Percentiles rank a stretch among this genome's conserved stretches.
phyloP scores from a whole-genome alignment of 768 basidiomycete species.

The Coprinellus aureogranulatus region DNA sequence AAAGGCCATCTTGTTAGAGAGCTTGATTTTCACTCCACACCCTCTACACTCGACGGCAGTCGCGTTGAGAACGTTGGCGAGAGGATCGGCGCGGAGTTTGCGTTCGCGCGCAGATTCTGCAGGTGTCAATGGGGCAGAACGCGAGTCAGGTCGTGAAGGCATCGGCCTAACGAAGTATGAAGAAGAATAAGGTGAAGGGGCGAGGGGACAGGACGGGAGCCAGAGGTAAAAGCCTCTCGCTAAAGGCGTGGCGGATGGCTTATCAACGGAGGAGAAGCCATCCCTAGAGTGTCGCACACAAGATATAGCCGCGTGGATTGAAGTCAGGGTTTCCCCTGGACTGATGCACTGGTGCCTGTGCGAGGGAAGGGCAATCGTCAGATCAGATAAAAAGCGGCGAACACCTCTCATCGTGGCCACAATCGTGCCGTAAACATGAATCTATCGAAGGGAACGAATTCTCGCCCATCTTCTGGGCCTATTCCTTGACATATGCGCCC shows the following conservation, averaged over 20 bases:
- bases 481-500: neutral
- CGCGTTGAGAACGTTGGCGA: slow-evolving; percentile 50
- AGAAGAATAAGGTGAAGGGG: neutral
- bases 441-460: too few relatives aligned
- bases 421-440: too few relatives aligned
- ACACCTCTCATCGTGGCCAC: neutral
- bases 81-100: slow-evolving; percentile 48
- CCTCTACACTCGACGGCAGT: slow-evolving; percentile 52
- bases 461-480: too few relatives aligned
- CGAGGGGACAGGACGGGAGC: neutral
- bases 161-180: neutral
- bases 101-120: too few relatives aligned
- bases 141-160: too few relatives aligned
- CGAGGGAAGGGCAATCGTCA: neutral
- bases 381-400: slow-evolving; percentile 3
- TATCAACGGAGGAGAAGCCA: neutral
- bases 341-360: neutral
- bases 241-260: slow-evolving; percentile 1
- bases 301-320: neutral
- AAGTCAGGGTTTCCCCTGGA: neutral
- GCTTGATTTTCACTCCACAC: slow-evolving; percentile 58
- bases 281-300: neutral
- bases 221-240: neutral
- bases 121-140: too few relatives aligned
- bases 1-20: slow-evolving; percentile 64